Conservation (phyloP, 129 eudicot species). For the Arctium minus region DNA sequence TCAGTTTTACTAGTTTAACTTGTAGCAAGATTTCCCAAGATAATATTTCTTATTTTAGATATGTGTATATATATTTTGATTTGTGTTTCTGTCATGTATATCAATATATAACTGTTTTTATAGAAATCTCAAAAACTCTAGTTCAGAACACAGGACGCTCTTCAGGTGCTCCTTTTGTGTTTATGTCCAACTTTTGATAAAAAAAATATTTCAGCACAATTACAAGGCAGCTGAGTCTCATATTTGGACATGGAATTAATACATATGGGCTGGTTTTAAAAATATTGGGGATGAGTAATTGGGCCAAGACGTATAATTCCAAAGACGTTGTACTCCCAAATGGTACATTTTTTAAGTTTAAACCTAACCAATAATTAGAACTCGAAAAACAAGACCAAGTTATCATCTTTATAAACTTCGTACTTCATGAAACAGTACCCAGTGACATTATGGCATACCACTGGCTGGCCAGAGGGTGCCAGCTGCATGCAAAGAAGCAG, state of each 20-base stretch:
- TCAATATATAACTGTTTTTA: too few species aligned
- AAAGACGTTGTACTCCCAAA: background rate
- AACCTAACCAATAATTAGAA: background rate
- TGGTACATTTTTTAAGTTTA: background rate
- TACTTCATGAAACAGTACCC: background rate
- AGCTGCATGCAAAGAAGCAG: background rate
- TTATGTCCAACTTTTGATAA: background rate
- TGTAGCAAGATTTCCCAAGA: too few species aligned
- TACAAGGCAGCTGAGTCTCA: background rate
- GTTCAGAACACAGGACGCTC: background rate
- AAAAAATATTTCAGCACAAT: background rate
- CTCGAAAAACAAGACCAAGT: background rate
- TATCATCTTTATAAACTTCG: background rate
- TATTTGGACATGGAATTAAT: background rate
- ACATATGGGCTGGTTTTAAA: background rate
- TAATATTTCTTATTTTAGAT: too few species aligned
- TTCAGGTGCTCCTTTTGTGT: background rate
- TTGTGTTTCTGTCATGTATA: background rate
- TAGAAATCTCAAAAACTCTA: background rate
- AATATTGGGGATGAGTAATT: background rate
- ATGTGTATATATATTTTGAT: too few species aligned
- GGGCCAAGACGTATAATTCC: background rate
- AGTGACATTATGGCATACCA: background rate
- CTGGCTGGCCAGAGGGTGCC: background rate
- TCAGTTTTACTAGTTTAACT: too few species aligned